These are phyloP conservation scores for Aegle marmelos DNA, from an alignment of 345 rosid species.

Conservation along the genomic window DNA sequence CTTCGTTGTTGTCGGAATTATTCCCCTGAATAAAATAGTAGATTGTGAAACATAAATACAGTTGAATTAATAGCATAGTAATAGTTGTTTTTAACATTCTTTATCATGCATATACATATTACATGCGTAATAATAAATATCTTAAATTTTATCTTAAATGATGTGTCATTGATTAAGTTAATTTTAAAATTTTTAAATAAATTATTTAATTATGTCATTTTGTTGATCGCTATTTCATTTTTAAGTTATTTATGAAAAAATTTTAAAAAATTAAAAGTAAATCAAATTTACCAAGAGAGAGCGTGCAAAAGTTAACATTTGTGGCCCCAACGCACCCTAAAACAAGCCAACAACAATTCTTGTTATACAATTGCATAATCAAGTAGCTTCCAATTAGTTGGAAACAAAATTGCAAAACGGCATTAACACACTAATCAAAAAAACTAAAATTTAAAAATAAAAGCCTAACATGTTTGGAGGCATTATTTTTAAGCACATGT, in stretches of 20 bases:
- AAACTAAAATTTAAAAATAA: too few species aligned
- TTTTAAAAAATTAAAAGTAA: not conserved
- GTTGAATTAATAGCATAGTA: too few species aligned
- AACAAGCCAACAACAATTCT: slow-evolving; percentile 2
- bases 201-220: too few species aligned
- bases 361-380: not conserved
- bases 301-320: not conserved
- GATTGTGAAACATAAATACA: too few species aligned
- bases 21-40: too few species aligned
- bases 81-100: too few species aligned
- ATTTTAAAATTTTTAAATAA: too few species aligned
- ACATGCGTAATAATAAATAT: too few species aligned
- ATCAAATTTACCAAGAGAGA: not conserved
- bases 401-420: not conserved
- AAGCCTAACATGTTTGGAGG: not conserved
- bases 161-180: too few species aligned
- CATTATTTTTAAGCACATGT: not conserved
- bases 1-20: not conserved
- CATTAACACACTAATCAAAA: not conserved
- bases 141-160: too few species aligned
- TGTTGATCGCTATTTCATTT: too few species aligned
- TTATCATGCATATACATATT: too few species aligned
- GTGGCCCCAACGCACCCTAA: slow-evolving; percentile 1
- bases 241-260: not conserved
- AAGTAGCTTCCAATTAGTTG: not conserved